phyloP scores from a whole-genome alignment of 306 rosid species.

The Psophocarpus tetragonolobus region DNA sequence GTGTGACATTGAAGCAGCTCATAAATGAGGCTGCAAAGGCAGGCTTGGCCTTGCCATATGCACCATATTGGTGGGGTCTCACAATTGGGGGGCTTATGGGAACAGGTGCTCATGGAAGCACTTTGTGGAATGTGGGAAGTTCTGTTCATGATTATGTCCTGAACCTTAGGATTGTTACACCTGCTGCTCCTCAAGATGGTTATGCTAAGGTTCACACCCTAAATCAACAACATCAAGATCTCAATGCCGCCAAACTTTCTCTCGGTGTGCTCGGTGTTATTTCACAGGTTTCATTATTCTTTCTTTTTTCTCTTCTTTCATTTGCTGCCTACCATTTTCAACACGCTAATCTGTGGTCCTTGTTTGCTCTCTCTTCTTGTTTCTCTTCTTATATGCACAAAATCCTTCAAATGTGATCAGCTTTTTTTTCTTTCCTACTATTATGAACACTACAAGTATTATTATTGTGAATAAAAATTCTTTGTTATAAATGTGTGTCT shows the following conservation, averaged over 20 bases:
- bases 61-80: constrained; percentile 85
- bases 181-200: constrained; percentile 47
- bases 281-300: constrained; percentile 71
- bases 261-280: constrained; percentile 83
- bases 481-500: too few species aligned
- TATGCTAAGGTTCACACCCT: constrained; percentile 57
- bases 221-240: constrained; percentile 40
- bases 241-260: constrained; percentile 76
- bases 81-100: constrained; percentile 76
- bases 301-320: too few species aligned
- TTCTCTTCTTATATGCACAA: too few species aligned
- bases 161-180: constrained; percentile 53
- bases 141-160: constrained; percentile 69
- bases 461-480: too few species aligned
- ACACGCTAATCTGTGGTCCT: too few species aligned
- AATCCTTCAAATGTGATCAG: too few species aligned
- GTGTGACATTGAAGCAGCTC: constrained; percentile 55
- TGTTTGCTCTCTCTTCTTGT: too few species aligned
- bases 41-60: constrained; percentile 59
- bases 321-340: too few species aligned
- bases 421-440: too few species aligned
- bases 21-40: constrained; percentile 58
- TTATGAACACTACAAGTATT: too few species aligned
- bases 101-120: constrained; percentile 88
- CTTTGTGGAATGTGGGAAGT: constrained; percentile 74